These are phyloP conservation scores for Mycena olivaceomarginata DNA, from an alignment of 768 basidiomycete species.

Conservation along the genomic window DNA sequence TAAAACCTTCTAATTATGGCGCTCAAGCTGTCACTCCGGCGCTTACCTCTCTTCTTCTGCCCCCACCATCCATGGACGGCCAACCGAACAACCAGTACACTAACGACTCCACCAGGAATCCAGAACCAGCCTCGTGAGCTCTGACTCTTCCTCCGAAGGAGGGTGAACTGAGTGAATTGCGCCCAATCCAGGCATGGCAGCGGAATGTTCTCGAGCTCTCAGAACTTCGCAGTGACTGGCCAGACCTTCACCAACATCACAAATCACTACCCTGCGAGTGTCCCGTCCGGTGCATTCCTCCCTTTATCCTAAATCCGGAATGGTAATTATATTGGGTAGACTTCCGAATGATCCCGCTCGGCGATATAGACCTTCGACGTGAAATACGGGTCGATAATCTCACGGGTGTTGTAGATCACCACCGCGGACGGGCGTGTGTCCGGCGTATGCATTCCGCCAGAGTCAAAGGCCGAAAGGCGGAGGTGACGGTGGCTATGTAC, in stretches of 20 bases:
- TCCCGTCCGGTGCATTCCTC: not conserved
- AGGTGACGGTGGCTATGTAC: not conserved
- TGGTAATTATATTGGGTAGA: not conserved
- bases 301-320: not conserved
- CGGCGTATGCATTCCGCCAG: not conserved
- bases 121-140: not conserved
- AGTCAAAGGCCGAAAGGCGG: not conserved
- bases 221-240: not conserved
- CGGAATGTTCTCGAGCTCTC: not conserved
- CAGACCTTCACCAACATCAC: not conserved
- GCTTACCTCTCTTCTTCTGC: not conserved
- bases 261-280: not conserved
- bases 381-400: not conserved
- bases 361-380: not conserved
- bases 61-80: not conserved
- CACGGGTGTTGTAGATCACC: not conserved
- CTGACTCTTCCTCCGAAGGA: not conserved
- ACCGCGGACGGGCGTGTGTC: not conserved
- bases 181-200: not conserved
- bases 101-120: not conserved
- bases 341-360: not conserved
- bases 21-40: too few relatives aligned
- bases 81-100: not conserved
- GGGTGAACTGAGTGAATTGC: not conserved
- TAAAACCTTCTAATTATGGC: too few relatives aligned